Evolutionary conservation across 192 early-diverging fungal species (phyloP).

Genomic region (Coemansia sp.): DNA sequence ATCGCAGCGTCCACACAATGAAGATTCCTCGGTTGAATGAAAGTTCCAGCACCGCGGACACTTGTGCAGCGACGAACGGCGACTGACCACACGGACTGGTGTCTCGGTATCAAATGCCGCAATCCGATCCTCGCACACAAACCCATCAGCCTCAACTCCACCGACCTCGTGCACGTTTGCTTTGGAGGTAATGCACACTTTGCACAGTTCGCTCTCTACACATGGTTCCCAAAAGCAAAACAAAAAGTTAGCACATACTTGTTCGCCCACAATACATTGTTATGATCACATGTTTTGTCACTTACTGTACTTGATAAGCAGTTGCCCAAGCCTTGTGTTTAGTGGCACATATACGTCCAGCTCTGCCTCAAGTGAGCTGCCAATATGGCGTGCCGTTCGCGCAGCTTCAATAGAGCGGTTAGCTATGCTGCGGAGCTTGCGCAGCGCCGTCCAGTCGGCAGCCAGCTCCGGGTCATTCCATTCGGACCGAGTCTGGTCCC

Average conservation of each 20-base stretch:
- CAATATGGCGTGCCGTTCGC: conserved; percentile 35
- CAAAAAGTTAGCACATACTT: not conserved
- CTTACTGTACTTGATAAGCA: conserved; percentile 22
- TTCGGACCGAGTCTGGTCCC: conserved; percentile 50
- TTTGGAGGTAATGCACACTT: conserved; percentile 36
- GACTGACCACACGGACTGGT: conserved; percentile 49
- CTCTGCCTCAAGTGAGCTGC: conserved; percentile 52
- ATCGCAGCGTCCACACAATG: conserved; percentile 64
- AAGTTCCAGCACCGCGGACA: conserved; percentile 82
- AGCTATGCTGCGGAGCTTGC: conserved; percentile 32
- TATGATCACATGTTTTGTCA: not conserved
- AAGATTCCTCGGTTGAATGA: conserved; percentile 45
- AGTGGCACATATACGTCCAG: conserved; percentile 37
- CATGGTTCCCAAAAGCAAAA: not conserved
- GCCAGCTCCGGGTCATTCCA: conserved; percentile 39
- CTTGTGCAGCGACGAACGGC: conserved; percentile 59
- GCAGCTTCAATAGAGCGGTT: conserved; percentile 50
- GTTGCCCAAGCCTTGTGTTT: conserved; percentile 20
- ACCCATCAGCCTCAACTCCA: not conserved
- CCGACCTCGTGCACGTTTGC: conserved; percentile 15
- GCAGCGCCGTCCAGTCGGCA: conserved; percentile 37
- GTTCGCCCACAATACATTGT: not conserved
- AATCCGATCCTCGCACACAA: conserved; percentile 13
- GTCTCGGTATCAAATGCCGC: conserved; percentile 19
- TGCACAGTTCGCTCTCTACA: conserved; percentile 28